Base-by-base conservation (phyloP, 371 early-diverging fungal genomes). In the Rhizomucor pusillus region DNA sequence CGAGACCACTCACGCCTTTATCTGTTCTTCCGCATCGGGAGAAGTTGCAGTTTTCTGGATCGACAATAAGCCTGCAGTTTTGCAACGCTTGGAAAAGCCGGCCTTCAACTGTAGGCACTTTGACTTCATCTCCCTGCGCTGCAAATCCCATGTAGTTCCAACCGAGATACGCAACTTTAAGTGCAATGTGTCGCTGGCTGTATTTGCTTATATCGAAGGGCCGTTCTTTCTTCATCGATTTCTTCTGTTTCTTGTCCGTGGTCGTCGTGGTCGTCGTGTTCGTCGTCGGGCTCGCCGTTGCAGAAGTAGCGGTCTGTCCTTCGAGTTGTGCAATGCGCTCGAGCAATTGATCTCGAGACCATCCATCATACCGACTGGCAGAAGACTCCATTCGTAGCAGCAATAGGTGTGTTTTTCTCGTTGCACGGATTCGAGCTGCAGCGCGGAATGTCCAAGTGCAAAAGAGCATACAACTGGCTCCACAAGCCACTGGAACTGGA, bases 21-120 rank as follows among this genome's bases (percentile, higher is more conserved):
- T 98, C 98, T 0, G 99, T 98, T 20, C 98, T 76, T 23, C 98
- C 97, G 67, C 95, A 94, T 22, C 93, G 81, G 44, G 86, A 79
- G 66, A 86, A 92, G 37, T 86, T 81, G 73, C 82, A 80, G 23
- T 69, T 54, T 3, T 75, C 59, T 1, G 82, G 81, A 43, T 77
- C 70, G 11, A 69, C 72, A 10, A 97, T 88, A 34, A 96, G 77
- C 57, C 80, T 81, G 45, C 91, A 82, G 1, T 72, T 81, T 35
- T 79, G 61, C 35, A 98, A 61, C 0, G 96, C 95, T 20, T 79
- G 62, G 57, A 94, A 92, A 7, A 97, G 57, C 45, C 84, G 81
- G 7, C 88, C 86, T 73, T 97, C 98, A 18, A 97, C 81, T 0
- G 96, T 94, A 1, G 85, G 84, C 18, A 81, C 59, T 1, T 57